A percentile compares a stretch with the other conserved stretches of the same genome.
These are phyloP conservation scores for Malassezia pachydermatis DNA, from an alignment of 1,284 basidiomycete species.

Conservation along the genomic window DNA sequence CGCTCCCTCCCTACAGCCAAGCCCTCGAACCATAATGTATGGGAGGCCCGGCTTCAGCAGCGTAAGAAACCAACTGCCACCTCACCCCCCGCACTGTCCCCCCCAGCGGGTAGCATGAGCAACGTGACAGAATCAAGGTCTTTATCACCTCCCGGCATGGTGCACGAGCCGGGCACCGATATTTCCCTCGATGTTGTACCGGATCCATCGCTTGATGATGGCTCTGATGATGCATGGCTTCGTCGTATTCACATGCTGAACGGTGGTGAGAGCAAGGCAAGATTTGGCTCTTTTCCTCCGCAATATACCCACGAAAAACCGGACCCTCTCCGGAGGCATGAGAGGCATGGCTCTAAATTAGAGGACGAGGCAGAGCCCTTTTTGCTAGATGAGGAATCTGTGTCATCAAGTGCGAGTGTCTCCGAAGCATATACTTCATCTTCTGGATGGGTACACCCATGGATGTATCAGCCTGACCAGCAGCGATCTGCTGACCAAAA, in stretches of 20 bases:
- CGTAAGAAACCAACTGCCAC: neutral
- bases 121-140: too few relatives aligned
- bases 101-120: neutral
- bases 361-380: neutral
- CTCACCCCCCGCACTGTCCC: neutral
- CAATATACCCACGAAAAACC: too few relatives aligned
- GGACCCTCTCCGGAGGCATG: neutral
- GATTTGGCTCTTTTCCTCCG: too few relatives aligned
- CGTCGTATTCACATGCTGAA: constrained; percentile 38
- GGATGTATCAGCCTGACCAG: neutral
- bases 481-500: too few relatives aligned
- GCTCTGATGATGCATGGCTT: constrained; percentile 31
- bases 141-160: too few relatives aligned
- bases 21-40: constrained; percentile 2
- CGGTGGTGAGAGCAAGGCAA: constrained; percentile 36
- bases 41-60: constrained; percentile 3
- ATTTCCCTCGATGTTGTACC: too few relatives aligned
- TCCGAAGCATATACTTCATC: neutral
- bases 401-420: neutral
- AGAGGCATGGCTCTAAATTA: neutral
- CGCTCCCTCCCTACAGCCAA: too few relatives aligned
- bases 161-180: too few relatives aligned
- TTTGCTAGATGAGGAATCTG: neutral
- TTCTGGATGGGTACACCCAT: neutral
- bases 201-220: constrained; percentile 1